Evolutionary conservation across 2,329 filamentous ascomycete species (phyloP).

Genomic region (Colletotrichum sp.): DNA sequence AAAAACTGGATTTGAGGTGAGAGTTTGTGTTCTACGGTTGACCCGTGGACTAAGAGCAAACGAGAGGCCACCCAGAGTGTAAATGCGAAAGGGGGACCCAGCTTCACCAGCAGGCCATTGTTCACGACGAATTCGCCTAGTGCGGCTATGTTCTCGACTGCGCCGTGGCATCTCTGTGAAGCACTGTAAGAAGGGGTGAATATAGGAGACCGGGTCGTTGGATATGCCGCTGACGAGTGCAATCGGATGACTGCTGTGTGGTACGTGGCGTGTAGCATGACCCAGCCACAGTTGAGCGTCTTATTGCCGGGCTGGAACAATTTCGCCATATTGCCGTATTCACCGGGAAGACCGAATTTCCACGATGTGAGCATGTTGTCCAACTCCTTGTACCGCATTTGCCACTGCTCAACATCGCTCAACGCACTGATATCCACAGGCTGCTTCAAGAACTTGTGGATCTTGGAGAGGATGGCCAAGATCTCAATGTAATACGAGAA

Average conservation of each 20-base stretch:
- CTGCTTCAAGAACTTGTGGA: slow-evolving; percentile 87
- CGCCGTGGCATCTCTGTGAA: slow-evolving; percentile 80
- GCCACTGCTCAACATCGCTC: slow-evolving; percentile 88
- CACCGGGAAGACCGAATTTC: slow-evolving; percentile 82
- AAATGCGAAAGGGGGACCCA: slow-evolving; percentile 91
- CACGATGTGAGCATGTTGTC: slow-evolving; percentile 81
- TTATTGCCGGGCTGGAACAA: slow-evolving; percentile 75
- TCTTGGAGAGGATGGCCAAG: slow-evolving; percentile 82
- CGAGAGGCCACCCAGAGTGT: slow-evolving; percentile 91
- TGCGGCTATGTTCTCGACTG: slow-evolving; percentile 82
- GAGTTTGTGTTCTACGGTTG: slow-evolving; percentile 84
- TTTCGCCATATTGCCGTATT: slow-evolving; percentile 85
- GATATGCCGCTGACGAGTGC: slow-evolving; percentile 91
- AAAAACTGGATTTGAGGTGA: slow-evolving; percentile 82
- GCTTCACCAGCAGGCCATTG: slow-evolving; percentile 76
- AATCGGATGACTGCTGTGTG: slow-evolving; percentile 89
- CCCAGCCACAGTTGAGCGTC: slow-evolving; percentile 79
- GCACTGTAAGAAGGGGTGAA: slow-evolving; percentile 90
- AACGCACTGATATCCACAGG: slow-evolving; percentile 87
- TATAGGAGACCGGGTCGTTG: slow-evolving; percentile 84
- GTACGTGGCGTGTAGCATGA: slow-evolving; percentile 91
- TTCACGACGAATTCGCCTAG: slow-evolving; percentile 80
- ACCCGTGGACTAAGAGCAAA: slow-evolving; percentile 86
- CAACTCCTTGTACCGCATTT: slow-evolving; percentile 83
- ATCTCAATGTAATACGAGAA: slow-evolving; percentile 94